Percentiles rank a stretch among this genome's conserved stretches.
phyloP scores from a whole-genome alignment of 305 asterid species.

The Fraxinus nigra region DNA sequence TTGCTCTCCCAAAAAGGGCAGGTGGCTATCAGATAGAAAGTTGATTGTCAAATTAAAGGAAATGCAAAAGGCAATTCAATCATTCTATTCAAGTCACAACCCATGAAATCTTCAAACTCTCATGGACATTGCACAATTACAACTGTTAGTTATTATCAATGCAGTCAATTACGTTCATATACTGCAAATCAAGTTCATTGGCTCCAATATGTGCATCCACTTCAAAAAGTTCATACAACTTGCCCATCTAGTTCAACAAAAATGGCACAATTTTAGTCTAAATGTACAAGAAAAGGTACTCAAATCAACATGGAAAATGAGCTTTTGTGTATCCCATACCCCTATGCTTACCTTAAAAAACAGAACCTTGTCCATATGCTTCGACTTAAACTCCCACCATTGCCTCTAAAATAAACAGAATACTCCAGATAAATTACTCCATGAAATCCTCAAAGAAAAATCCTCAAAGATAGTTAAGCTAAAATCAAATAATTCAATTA shows the following conservation, averaged over 20 bases:
- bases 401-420: slow-evolving; percentile 65
- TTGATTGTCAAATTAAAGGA: slow-evolving; percentile 13
- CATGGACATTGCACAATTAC: slow-evolving; percentile 11
- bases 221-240: slow-evolving; percentile 93
- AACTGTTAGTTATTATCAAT: neutral
- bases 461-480: slow-evolving; percentile 3
- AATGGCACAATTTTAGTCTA: slow-evolving; percentile 17
- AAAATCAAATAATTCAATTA: slow-evolving; percentile 36
- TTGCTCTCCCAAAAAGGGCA: slow-evolving; percentile 80
- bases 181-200: slow-evolving; percentile 93
- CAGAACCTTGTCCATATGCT: slow-evolving; percentile 97
- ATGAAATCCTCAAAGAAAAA: too few relatives aligned
- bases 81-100: slow-evolving; percentile 2
- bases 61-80: slow-evolving; percentile 14
- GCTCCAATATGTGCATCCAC: slow-evolving; percentile 99
- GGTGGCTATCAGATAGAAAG: slow-evolving; percentile 27
- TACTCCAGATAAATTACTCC: slow-evolving; percentile 23
- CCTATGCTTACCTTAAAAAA: slow-evolving; percentile 73
- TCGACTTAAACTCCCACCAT: slow-evolving; percentile 99
- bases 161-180: slow-evolving; percentile 78
- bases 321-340: slow-evolving; percentile 20
- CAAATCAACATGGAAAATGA: slow-evolving; percentile 8
- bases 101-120: neutral
- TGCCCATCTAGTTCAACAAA: slow-evolving; percentile 80
- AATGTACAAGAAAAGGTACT: slow-evolving; percentile 11